phyloP scores from a whole-genome alignment of 1,139 yeast genomes.

The Scheffersomyces stambukii region DNA sequence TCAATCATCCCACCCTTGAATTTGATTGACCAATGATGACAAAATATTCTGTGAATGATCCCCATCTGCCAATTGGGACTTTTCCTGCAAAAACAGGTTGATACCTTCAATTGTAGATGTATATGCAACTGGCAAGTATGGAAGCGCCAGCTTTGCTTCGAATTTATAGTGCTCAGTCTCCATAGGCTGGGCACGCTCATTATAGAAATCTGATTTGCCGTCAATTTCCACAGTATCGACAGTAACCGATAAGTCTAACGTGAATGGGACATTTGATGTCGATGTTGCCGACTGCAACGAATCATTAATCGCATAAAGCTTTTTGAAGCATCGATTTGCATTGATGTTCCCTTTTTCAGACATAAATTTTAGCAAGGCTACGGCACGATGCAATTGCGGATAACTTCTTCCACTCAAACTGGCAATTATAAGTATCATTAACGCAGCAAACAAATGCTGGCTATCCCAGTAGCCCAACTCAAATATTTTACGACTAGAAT shows the following conservation, averaged over 20 bases:
- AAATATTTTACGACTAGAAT: conserved; percentile 32
- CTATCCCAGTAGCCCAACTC: conserved; percentile 52
- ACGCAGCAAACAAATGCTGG: conserved; percentile 44
- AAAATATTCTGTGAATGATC: conserved; percentile 5
- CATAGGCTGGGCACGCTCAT: neutral
- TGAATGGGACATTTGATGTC: conserved; percentile 18
- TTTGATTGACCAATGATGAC: conserved; percentile 7
- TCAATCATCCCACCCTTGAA: conserved; percentile 10
- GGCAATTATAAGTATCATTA: conserved; percentile 38
- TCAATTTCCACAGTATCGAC: conserved; percentile 4
- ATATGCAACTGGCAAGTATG: conserved; percentile 8
- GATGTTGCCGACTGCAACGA: conserved; percentile 8
- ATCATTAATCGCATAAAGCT: conserved; percentile 18
- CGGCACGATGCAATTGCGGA: conserved; percentile 28
- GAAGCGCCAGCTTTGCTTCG: conserved; percentile 4
- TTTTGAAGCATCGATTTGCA: conserved; percentile 28
- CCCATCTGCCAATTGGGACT: conserved; percentile 3
- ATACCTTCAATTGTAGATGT: conserved; percentile 5
- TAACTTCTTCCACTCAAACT: conserved; percentile 26
- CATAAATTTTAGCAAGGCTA: conserved; percentile 35
- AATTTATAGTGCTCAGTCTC: conserved; percentile 2
- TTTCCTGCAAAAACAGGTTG: conserved; percentile 1
- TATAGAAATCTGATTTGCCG: conserved; percentile 5
- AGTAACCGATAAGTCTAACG: conserved; percentile 11
- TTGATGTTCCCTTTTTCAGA: conserved; percentile 39